Evolutionary conservation across 169 alveolate species (phyloP).

Genomic region (Plasmodium gallinaceum): DNA sequence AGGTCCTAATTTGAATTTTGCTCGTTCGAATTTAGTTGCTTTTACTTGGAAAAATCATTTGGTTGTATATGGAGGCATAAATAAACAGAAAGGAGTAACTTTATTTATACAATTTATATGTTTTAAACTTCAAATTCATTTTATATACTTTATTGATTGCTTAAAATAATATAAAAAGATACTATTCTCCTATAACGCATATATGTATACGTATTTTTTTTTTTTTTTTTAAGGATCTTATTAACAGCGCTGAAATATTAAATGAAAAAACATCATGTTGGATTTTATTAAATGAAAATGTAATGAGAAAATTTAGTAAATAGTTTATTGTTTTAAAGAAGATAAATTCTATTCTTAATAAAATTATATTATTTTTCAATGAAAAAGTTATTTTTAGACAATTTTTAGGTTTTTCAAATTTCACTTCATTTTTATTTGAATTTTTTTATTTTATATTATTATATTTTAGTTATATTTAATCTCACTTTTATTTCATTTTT

Average conservation of each 20-base stretch:
- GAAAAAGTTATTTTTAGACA: too few relatives aligned
- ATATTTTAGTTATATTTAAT: too few relatives aligned
- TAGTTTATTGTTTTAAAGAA: too few relatives aligned
- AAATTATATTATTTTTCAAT: too few relatives aligned
- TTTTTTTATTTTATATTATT: too few relatives aligned
- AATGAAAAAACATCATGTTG: conserved; percentile 62
- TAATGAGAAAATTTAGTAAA: neutral
- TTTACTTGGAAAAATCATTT: conserved; percentile 64
- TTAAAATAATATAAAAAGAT: neutral
- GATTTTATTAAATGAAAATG: conserved; percentile 32
- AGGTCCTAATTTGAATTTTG: conserved; percentile 53
- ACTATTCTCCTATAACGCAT: neutral
- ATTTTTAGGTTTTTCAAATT: too few relatives aligned
- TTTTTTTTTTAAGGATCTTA: conserved; percentile 20
- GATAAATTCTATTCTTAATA: too few relatives aligned
- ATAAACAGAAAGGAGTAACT: conserved; percentile 53
- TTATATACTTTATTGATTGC: too few relatives aligned
- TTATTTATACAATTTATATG: neutral
- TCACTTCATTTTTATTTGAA: too few relatives aligned
- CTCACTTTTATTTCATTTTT: too few relatives aligned
- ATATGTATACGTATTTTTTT: neutral
- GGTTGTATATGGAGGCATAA: conserved; percentile 73
- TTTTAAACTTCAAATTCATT: too few relatives aligned
- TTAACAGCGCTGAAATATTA: conserved; percentile 68
- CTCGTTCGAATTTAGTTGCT: conserved; percentile 59